A percentile compares a stretch with the other conserved stretches of the same genome.
Evolutionary conservation across 2,329 filamentous ascomycete genomes (phyloP).

Genomic region (Bimuria novae-zelandiae): DNA sequence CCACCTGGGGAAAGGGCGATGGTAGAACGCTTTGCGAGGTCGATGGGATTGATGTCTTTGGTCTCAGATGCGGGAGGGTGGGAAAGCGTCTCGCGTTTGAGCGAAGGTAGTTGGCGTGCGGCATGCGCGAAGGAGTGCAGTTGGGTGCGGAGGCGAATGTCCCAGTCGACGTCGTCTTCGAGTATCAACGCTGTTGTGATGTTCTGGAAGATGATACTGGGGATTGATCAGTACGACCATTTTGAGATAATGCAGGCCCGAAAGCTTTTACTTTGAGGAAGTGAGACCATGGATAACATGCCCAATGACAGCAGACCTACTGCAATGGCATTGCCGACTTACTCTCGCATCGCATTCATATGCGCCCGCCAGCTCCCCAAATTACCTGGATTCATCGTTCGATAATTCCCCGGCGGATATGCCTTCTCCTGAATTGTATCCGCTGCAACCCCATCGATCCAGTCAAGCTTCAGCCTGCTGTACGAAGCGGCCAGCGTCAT

Average conservation of each 20-base stretch:
- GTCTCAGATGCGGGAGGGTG: slow-evolving; percentile 10
- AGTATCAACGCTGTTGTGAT: slow-evolving; percentile 29
- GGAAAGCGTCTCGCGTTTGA: slow-evolving; percentile 7
- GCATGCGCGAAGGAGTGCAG: slow-evolving; percentile 20
- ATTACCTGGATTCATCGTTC: slow-evolving; percentile 21
- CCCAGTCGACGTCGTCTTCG: slow-evolving; percentile 36
- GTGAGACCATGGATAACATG: too few species aligned
- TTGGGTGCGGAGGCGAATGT: slow-evolving; percentile 24
- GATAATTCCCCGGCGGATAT: slow-evolving; percentile 42
- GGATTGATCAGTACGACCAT: slow-evolving; percentile 2
- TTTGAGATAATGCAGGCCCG: neutral
- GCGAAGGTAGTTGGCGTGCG: slow-evolving; percentile 15
- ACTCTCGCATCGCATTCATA: slow-evolving; percentile 31
- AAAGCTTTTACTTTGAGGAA: too few species aligned
- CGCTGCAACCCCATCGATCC: slow-evolving; percentile 53
- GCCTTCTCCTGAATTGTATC: slow-evolving; percentile 37
- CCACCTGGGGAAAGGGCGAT: slow-evolving; percentile 11
- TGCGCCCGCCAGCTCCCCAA: slow-evolving; percentile 34
- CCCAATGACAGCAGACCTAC: too few species aligned
- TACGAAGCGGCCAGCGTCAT: slow-evolving; percentile 55
- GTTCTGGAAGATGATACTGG: slow-evolving; percentile 27
- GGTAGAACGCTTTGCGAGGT: slow-evolving; percentile 22
- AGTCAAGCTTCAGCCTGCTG: slow-evolving; percentile 52
- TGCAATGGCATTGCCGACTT: too few species aligned
- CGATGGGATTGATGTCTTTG: slow-evolving; percentile 3